phyloP scores from a whole-genome alignment of 129 eudicot genomes.

The Chrysanthemum seticuspe region DNA sequence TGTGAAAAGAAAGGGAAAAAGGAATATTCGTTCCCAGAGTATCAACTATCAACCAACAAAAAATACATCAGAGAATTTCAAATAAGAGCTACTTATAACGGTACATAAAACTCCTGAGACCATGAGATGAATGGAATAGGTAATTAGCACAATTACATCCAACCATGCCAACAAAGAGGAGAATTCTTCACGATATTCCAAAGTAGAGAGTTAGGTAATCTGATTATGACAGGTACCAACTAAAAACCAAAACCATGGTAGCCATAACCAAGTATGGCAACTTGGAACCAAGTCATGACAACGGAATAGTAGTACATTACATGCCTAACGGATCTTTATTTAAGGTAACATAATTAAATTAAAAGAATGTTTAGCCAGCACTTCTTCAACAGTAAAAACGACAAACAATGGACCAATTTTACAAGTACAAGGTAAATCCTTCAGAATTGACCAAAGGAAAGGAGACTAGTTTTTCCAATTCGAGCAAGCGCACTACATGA shows the following conservation, averaged over 20 bases:
- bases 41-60: slow-evolving; percentile 8
- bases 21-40: slow-evolving; percentile 8
- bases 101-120: not conserved
- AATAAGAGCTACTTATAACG: not conserved
- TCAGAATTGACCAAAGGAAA: too few relatives aligned
- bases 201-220: slow-evolving; percentile 24
- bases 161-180: slow-evolving; percentile 2
- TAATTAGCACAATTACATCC: slow-evolving; percentile 7
- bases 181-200: slow-evolving; percentile 23
- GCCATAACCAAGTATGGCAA: not conserved
- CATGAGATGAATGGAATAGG: slow-evolving; percentile 1
- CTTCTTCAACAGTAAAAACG: too few relatives aligned
- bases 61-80: not conserved
- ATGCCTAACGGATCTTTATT: too few relatives aligned
- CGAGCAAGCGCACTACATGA: too few relatives aligned
- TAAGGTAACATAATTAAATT: too few relatives aligned
- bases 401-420: too few relatives aligned
- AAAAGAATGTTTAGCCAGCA: too few relatives aligned
- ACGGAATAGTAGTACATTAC: too few relatives aligned
- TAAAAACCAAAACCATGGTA: slow-evolving; percentile 12
- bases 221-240: slow-evolving; percentile 14
- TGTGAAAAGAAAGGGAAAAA: too few relatives aligned
- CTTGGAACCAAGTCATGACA: not conserved
- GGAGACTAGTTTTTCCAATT: too few relatives aligned
- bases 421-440: too few relatives aligned